Percentiles rank a stretch among this genome's conserved stretches.
These are phyloP conservation scores for Pseudogymnoascus sp. DNA, from an alignment of 2,329 filamentous ascomycete species.

Conservation along the genomic window DNA sequence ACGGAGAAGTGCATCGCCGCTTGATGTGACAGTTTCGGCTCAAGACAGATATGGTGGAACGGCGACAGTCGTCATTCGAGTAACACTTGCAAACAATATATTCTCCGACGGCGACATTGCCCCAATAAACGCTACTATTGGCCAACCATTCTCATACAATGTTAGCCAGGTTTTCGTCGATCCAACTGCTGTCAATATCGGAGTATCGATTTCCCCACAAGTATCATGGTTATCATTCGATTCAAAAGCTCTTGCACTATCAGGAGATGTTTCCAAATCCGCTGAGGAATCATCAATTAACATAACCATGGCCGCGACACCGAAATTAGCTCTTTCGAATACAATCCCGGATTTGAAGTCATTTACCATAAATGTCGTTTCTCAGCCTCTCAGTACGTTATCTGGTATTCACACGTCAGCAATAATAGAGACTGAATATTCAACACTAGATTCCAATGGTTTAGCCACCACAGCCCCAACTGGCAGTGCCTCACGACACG, in stretches of 20 bases:
- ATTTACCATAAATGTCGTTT: conserved; percentile 18
- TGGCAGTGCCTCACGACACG: background rate
- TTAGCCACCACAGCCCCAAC: conserved; percentile 5
- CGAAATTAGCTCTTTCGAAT: conserved; percentile 14
- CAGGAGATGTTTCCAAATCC: conserved; percentile 20
- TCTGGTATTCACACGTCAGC: conserved; percentile 3
- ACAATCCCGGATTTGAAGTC: conserved; percentile 14
- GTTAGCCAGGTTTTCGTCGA: conserved; percentile 20
- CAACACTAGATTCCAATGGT: background rate
- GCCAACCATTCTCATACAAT: conserved; percentile 20
- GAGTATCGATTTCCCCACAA: conserved; percentile 14
- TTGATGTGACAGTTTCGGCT: conserved; percentile 54
- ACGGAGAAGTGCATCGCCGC: conserved; percentile 42
- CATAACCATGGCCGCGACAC: conserved; percentile 21
- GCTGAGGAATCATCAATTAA: conserved; percentile 13
- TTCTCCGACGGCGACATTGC: conserved; percentile 16
- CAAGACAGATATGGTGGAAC: conserved; percentile 51
- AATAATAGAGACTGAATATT: conserved; percentile 2
- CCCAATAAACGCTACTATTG: conserved; percentile 20
- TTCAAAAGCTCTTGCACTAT: conserved; percentile 18
- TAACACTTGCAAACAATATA: conserved; percentile 20
- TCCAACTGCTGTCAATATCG: conserved; percentile 19
- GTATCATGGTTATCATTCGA: conserved; percentile 24
- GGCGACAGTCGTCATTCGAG: conserved; percentile 46
- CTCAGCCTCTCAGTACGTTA: background rate